Evolutionary conservation across 345 rosid species (phyloP), one percentile per base, ranked within the genome.

Genomic region (Toxicodendron radicans): DNA sequence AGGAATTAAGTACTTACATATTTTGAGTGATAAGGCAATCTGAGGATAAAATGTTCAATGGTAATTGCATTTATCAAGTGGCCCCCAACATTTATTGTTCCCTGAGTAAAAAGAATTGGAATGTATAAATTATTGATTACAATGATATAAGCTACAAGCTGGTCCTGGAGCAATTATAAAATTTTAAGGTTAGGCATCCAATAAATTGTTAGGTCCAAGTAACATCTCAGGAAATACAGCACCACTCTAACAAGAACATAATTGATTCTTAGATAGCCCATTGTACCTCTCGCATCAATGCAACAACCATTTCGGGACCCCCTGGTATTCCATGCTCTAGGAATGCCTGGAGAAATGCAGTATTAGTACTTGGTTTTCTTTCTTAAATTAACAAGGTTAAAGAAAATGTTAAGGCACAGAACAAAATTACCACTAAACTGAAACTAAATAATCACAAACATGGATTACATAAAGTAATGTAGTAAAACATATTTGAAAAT

Each of bases 21-120:
- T 86, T 84, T 88, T 33, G 90, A 88, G 76, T 86, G 87, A 66
- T 87, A 86, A 64, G 97, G 97, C 68, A 88, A 79, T 74, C 97
- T 83, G 23, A 91, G 91, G 76, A 92, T 90, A 87, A 94, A 86
- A 78, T 94, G 97, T 77, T 94, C 93, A 12, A 92, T 91, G 20
- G 92, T 87, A 24, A 88, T 83, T 73, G 92, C 87, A 75, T 78
- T 89, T 54, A 94, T 82, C 73, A 73, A 74, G 83, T 84, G 87
- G 23, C 97, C 95, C 52, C 97, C 95, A 4, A 94, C 92, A 75
- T 85, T 87, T 73, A 94, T 81, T 33, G 83, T 88, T 60, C 92
- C 97, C 98, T 94, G 80, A 68, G 49, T 38, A 68, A 58, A 48
- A 59, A 63, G 27, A 66, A 70, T 57, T 54, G 7, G 13, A 48